These are phyloP conservation scores for Metschnikowia arizonensis DNA, from an alignment of 805 yeast species.

Conservation along the genomic window DNA sequence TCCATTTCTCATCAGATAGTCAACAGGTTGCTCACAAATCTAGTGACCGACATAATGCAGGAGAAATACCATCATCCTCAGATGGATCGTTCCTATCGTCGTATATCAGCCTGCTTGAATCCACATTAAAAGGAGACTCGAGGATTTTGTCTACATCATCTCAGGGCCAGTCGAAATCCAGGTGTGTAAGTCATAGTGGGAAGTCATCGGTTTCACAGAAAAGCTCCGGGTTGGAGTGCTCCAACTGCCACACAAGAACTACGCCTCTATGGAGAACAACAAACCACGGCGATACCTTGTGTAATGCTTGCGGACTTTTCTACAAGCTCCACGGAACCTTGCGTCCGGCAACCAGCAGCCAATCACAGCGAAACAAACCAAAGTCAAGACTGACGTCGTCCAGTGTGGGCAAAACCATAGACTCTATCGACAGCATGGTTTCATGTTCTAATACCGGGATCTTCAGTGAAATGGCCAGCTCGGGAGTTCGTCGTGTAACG, in stretches of 20 bases:
- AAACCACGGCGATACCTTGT: conserved; percentile 39
- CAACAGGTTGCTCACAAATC: not conserved
- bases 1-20: conserved; percentile 1
- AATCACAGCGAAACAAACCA: not conserved
- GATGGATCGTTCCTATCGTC: conserved; percentile 30
- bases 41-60: not conserved
- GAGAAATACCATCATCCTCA: not conserved
- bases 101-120: conserved; percentile 38
- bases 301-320: conserved; percentile 46
- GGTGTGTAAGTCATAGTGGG: conserved; percentile 13
- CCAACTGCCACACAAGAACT: conserved; percentile 42
- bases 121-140: conserved; percentile 30
- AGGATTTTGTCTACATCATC: conserved; percentile 8
- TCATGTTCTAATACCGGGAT: conserved; percentile 12
- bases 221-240: conserved; percentile 29
- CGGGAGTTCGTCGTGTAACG: not conserved
- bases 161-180: conserved; percentile 1
- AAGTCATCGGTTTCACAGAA: conserved; percentile 11
- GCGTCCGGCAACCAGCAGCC: conserved; percentile 32
- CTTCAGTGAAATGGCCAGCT: conserved; percentile 9
- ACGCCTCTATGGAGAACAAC: conserved; percentile 45
- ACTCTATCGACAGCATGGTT: conserved; percentile 9
- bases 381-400: not conserved
- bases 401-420: not conserved
- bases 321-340: conserved; percentile 44